These are phyloP conservation scores for Lachancea thermotolerans DNA, from an alignment of 805 yeast species.

Conservation along the genomic window DNA sequence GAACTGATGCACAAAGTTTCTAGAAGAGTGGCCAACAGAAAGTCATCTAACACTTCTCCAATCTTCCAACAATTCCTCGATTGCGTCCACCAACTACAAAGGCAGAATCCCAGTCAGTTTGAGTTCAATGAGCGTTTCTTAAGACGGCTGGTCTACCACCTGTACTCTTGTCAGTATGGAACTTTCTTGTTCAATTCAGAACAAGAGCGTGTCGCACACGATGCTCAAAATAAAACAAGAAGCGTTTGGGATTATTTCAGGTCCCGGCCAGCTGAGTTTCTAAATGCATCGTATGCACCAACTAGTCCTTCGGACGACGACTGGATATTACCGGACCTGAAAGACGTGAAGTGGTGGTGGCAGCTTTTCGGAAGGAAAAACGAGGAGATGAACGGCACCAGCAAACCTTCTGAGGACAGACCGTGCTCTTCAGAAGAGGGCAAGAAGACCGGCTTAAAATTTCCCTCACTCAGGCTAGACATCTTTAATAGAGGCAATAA, in stretches of 20 bases:
- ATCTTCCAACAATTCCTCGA: constrained; percentile 92
- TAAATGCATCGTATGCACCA: constrained; percentile 41
- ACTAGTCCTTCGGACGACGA: constrained; percentile 24
- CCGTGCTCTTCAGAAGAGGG: constrained; percentile 5
- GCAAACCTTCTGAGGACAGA: background rate
- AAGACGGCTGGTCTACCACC: constrained; percentile 76
- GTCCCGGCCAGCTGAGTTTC: constrained; percentile 65
- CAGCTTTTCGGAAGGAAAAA: constrained; percentile 74
- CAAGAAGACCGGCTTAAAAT: constrained; percentile 1
- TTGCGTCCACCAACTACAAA: constrained; percentile 69
- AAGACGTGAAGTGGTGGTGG: constrained; percentile 75
- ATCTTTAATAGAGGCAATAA: constrained; percentile 16
- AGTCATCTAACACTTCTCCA: constrained; percentile 62
- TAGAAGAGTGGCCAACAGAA: constrained; percentile 41
- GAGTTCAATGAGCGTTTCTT: constrained; percentile 87
- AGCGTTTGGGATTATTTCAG: constrained; percentile 93
- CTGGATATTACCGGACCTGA: constrained; percentile 45
- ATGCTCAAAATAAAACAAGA: constrained; percentile 45
- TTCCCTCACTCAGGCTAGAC: constrained; percentile 21
- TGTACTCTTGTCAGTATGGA: constrained; percentile 93
- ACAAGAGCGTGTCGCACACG: constrained; percentile 44
- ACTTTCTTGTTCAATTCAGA: constrained; percentile 78
- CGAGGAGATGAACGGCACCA: constrained; percentile 49
- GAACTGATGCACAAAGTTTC: constrained; percentile 44
- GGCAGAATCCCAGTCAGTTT: constrained; percentile 65